Percentiles rank a stretch among this genome's conserved stretches.
Conservation (phyloP, 208 protist genomes). For the Trypanosoma theileri region DNA sequence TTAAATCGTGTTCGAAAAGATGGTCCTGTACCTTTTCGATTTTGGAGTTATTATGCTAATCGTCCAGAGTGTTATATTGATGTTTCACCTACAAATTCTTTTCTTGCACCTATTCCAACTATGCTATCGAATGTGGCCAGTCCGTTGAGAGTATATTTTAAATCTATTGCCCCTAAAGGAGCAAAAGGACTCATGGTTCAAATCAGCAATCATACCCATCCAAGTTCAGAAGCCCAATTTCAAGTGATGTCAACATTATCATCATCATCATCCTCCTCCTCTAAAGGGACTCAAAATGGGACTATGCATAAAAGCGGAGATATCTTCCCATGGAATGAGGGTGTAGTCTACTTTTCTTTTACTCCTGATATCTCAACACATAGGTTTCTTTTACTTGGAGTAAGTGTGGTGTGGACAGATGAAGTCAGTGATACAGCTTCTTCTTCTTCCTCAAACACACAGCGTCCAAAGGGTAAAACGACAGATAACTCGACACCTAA, state of each 20-base stretch:
- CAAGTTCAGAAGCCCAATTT: background rate
- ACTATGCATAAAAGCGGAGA: slow-evolving; percentile 12
- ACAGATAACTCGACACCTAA: background rate
- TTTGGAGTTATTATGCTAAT: slow-evolving; percentile 79
- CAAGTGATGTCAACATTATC: slow-evolving; percentile 11
- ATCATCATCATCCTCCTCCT: too few species aligned
- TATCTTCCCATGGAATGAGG: slow-evolving; percentile 22
- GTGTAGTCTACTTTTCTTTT: slow-evolving; percentile 23
- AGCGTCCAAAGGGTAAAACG: background rate
- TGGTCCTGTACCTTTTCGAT: slow-evolving; percentile 71
- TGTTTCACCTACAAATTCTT: slow-evolving; percentile 47
- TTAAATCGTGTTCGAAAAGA: slow-evolving; percentile 46
- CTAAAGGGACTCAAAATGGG: background rate
- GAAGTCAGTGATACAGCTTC: background rate
- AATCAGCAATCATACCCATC: background rate
- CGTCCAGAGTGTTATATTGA: slow-evolving; percentile 61
- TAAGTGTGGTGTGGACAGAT: slow-evolving; percentile 25
- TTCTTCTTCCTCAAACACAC: background rate
- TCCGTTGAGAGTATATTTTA: slow-evolving; percentile 57
- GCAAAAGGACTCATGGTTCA: slow-evolving; percentile 36
- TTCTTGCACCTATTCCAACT: slow-evolving; percentile 56
- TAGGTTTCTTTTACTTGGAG: background rate
- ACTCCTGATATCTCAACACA: slow-evolving; percentile 1
- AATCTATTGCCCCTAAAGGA: slow-evolving; percentile 33
- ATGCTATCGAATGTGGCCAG: background rate